Evolutionary conservation across 768 basidiomycete species (phyloP).

Genomic region (Pleurotus tuoliensis): DNA sequence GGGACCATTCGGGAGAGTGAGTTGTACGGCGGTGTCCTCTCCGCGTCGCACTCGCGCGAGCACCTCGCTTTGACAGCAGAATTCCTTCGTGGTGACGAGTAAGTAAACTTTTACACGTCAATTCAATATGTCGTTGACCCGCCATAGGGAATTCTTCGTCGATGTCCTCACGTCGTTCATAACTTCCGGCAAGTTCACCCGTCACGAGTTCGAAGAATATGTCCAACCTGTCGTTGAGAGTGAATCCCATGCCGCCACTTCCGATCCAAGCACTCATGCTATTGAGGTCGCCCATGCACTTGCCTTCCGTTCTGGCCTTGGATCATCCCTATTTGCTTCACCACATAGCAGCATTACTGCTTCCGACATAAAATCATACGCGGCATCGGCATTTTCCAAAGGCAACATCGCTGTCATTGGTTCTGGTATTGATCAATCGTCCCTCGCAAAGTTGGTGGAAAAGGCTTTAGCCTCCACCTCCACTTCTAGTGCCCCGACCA

Average conservation of each 20-base stretch:
- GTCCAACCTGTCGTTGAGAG: constrained; percentile 67
- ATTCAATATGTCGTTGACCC: neutral
- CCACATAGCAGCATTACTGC: constrained; percentile 53
- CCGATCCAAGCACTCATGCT: constrained; percentile 64
- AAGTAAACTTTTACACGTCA: constrained; percentile 33
- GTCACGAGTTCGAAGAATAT: constrained; percentile 73
- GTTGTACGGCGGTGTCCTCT: constrained; percentile 89
- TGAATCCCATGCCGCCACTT: constrained; percentile 60
- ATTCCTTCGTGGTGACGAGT: constrained; percentile 96
- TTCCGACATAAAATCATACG: constrained; percentile 71
- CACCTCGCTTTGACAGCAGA: constrained; percentile 92
- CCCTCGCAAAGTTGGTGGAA: constrained; percentile 69
- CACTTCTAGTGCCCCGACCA: constrained; percentile 30
- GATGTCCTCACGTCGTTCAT: constrained; percentile 83
- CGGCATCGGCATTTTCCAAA: constrained; percentile 67
- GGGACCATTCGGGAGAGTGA: constrained; percentile 91
- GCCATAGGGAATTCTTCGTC: constrained; percentile 77
- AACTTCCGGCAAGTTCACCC: constrained; percentile 76
- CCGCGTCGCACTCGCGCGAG: constrained; percentile 80
- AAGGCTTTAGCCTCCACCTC: constrained; percentile 52
- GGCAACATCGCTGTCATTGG: constrained; percentile 85
- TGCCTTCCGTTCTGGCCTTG: constrained; percentile 94
- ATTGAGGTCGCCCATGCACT: constrained; percentile 85
- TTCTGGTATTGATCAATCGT: constrained; percentile 73
- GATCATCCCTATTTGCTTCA: constrained; percentile 84